Evolutionary conservation across 2,329 filamentous ascomycete species (phyloP), one percentile per base, ranked within the genome.

Genomic region (Keithomyces neogunnii): DNA sequence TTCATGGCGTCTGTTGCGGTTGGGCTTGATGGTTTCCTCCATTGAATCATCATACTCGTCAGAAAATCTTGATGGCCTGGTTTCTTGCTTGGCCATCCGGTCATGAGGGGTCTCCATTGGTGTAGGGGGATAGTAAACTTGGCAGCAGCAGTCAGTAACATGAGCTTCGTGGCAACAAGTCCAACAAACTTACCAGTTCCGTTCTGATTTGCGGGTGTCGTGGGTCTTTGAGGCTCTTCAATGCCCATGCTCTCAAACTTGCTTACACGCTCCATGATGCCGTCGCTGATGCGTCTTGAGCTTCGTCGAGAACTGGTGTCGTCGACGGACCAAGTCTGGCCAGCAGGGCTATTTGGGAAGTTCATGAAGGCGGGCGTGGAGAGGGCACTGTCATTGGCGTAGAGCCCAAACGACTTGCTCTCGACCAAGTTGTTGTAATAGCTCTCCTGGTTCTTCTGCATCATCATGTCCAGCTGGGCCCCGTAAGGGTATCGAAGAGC

Each of bases 121-220:
- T 31, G 85, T 88, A 45, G 84, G 78, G 52, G 85, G 85, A 57
- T 81, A 80, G 59, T 81, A 84, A 57, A 72, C 83, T 84, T 53
- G 35, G 54, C 45, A 51, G 47, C 46, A 49, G 53, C 32, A 33
- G 13, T 48, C 9, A 53, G n/a, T 47, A 48, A 48, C 33, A 40
- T 40, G 54, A 32, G 51, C 28, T 30, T 39, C 39, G 45, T 13
- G 11, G 32, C 38, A 29, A 38, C 19, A 31, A 3, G n/a, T 26
- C 7, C 26, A 10, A 2, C 19, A 66, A 28, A 60, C 81, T 70
- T 72, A 86, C 85, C 73, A 60, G 71, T 71, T 61, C 69, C 74
- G 67, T 78, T 78, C 67, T 84, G 80, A 57, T 74, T 76, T 56
- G 74, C 75, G 52, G 84, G 85, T 51, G 84, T 89, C 51, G 75